phyloP scores from a whole-genome alignment of 192 early-diverging fungal species.

The Coemansia pectinata region DNA sequence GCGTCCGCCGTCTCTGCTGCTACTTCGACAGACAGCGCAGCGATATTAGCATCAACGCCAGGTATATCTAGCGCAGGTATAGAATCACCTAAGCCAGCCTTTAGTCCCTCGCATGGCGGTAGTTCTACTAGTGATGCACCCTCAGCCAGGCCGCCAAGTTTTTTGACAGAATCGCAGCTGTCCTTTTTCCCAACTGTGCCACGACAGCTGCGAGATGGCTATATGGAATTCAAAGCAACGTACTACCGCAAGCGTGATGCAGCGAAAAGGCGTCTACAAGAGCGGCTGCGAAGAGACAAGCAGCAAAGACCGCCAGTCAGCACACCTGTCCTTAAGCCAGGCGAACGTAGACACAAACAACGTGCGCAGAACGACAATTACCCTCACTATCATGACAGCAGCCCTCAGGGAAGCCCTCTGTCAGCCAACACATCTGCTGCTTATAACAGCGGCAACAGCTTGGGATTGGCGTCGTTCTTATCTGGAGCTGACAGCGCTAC shows the following conservation, averaged over 20 bases:
- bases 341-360: constrained; percentile 35
- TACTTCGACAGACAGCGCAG: neutral
- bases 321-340: constrained; percentile 21
- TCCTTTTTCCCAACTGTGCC: constrained; percentile 56
- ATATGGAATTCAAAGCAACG: constrained; percentile 48
- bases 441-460: neutral
- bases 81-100: neutral
- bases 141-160: constrained; percentile 7
- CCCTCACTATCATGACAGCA: neutral
- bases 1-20: constrained; percentile 12
- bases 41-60: neutral
- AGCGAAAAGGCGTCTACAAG: constrained; percentile 46
- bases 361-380: constrained; percentile 2
- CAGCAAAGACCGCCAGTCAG: constrained; percentile 25
- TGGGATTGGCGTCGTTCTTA: constrained; percentile 8
- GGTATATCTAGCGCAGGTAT: neutral
- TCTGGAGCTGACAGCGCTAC: constrained; percentile 46
- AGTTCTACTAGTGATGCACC: neutral
- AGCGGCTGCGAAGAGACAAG: constrained; percentile 36
- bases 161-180: constrained; percentile 44
- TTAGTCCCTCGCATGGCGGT: neutral
- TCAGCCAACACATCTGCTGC: neutral
- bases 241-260: constrained; percentile 56
- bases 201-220: constrained; percentile 53
- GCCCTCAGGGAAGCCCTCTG: neutral